phyloP scores from a whole-genome alignment of 768 basidiomycete species.

The Pholiota molesta region DNA sequence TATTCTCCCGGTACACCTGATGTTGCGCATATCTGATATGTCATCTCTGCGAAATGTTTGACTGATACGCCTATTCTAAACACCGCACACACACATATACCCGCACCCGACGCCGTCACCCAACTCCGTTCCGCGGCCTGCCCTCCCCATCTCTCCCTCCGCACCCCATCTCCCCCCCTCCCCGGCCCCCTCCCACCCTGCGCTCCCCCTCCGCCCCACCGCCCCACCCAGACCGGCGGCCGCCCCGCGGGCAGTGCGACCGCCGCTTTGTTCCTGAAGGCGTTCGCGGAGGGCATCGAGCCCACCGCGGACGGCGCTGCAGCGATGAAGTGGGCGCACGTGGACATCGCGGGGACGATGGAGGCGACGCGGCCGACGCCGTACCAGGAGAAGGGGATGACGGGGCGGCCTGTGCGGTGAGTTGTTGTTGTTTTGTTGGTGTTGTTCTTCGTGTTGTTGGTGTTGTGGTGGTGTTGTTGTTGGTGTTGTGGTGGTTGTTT shows the following conservation, averaged over 20 bases:
- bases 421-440: constrained; percentile 23
- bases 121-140: not conserved
- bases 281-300: constrained; percentile 78
- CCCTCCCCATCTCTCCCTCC: not conserved
- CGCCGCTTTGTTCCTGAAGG: constrained; percentile 86
- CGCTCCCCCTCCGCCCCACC: no score
- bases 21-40: no score
- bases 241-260: constrained; percentile 72
- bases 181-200: not conserved
- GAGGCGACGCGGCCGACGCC: constrained; percentile 60
- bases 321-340: constrained; percentile 83
- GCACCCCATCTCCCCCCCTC: not conserved
- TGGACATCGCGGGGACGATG: constrained; percentile 84
- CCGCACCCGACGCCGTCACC: no score
- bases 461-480: no score
- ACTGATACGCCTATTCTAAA: no score
- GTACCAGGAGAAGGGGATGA: constrained; percentile 79
- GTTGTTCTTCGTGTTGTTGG: no score
- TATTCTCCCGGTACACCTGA: not conserved
- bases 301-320: no score
- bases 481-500: no score
- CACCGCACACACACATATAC: no score
- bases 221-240: constrained; percentile 62
- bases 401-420: constrained; percentile 78
- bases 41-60: no score